phyloP scores from a whole-genome alignment of 805 yeast genomes.

The Candida saitoana region DNA sequence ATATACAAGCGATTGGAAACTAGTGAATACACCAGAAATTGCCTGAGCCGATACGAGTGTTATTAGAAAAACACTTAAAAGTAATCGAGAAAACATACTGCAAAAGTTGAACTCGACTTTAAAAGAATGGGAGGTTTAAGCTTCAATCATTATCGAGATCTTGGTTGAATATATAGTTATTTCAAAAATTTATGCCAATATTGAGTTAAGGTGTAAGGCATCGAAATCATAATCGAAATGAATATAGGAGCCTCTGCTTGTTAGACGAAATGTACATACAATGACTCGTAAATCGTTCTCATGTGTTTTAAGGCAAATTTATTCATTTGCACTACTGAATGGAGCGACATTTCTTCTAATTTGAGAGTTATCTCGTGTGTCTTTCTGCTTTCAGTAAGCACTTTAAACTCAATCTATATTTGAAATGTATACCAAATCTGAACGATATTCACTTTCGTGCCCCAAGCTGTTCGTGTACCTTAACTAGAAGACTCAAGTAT shows the following conservation, averaged over 20 bases:
- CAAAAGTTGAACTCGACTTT: background rate
- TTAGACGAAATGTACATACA: background rate
- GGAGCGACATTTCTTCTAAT: no score
- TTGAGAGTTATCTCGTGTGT: no score
- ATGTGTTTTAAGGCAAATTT: background rate
- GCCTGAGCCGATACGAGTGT: background rate
- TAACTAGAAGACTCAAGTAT: no score
- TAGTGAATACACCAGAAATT: slow-evolving; percentile 14
- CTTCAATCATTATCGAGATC: background rate
- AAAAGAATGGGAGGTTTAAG: background rate
- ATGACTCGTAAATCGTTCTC: background rate
- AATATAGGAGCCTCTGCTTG: background rate
- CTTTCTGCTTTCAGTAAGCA: no score
- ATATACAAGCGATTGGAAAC: slow-evolving; percentile 11
- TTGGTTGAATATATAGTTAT: background rate
- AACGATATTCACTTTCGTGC: no score
- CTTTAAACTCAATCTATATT: no score
- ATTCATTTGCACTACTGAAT: no score
- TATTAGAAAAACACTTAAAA: background rate
- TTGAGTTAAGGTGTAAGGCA: background rate
- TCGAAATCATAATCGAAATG: background rate
- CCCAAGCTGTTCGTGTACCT: no score
- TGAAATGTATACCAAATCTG: no score
- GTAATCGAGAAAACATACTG: background rate
- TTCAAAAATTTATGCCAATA: no score